Evolutionary conservation across 257 asterid genomes (phyloP).

Genomic region (Apocynum venetum): DNA sequence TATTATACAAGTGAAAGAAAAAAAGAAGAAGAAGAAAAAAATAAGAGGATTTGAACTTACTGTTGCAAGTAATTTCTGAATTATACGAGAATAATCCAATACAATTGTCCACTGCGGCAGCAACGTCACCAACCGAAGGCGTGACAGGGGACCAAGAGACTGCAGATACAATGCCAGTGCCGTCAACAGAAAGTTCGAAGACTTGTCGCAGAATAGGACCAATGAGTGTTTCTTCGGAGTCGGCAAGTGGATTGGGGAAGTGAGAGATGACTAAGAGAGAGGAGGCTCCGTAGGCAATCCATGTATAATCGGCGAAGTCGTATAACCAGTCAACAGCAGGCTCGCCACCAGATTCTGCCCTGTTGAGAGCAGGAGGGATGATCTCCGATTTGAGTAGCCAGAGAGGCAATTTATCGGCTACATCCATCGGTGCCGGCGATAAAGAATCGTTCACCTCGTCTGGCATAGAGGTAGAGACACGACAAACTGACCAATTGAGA

Average conservation of each 20-base stretch:
- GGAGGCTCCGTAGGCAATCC: constrained; percentile 92
- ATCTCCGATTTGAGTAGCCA: constrained; percentile 56
- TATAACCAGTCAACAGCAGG: constrained; percentile 63
- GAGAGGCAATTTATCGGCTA: constrained; percentile 59
- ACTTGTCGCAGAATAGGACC: constrained; percentile 82
- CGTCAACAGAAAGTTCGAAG: constrained; percentile 57
- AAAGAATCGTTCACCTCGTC: constrained; percentile 8
- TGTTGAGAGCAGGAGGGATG: constrained; percentile 72
- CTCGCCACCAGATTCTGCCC: constrained; percentile 39
- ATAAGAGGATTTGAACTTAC: constrained; percentile 40
- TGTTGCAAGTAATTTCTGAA: constrained; percentile 30
- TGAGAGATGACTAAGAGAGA: constrained; percentile 81
- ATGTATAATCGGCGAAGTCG: constrained; percentile 74
- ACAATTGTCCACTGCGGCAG: constrained; percentile 58
- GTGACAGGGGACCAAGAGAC: constrained; percentile 77
- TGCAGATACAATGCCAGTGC: constrained; percentile 45
- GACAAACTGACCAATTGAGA: neutral
- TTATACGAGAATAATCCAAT: constrained; percentile 47
- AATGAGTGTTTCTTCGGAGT: constrained; percentile 55
- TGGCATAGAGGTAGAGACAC: constrained; percentile 12
- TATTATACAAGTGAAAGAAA: neutral
- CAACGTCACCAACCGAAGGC: constrained; percentile 81
- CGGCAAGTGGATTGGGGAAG: constrained; percentile 68
- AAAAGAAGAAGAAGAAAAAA: neutral
- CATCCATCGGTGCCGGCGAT: constrained; percentile 15